Conservation (phyloP, 192 early-diverging fungal genomes). For the Phlyctochytrium planicorne region DNA sequence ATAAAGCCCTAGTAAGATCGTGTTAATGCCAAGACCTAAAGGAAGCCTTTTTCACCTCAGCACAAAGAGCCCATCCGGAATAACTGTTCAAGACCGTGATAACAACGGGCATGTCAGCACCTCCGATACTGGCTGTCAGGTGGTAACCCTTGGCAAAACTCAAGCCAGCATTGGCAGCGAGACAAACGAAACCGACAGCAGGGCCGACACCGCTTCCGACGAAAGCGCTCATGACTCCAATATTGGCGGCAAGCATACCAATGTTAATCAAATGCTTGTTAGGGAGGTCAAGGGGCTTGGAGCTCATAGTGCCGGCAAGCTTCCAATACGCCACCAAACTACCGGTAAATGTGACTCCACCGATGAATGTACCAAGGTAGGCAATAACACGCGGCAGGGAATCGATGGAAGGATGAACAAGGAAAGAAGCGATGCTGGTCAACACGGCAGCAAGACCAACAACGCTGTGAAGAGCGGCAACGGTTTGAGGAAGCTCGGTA, state of each 20-base stretch:
- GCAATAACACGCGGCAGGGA: conserved; percentile 23
- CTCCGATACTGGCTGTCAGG: conserved; percentile 38
- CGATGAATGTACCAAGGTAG: conserved; percentile 36
- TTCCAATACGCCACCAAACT: conserved; percentile 14
- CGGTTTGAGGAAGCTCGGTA: conserved; percentile 38
- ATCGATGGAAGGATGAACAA: conserved; percentile 21
- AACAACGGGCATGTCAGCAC: conserved; percentile 41
- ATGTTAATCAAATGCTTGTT: conserved; percentile 40
- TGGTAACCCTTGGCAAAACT: conserved; percentile 36
- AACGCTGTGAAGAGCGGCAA: conserved; percentile 31
- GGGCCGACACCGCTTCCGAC: conserved; percentile 2
- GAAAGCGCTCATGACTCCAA: conserved; percentile 23
- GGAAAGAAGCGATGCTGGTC: conserved; percentile 25
- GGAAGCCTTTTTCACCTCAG: conserved; percentile 18
- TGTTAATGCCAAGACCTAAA: conserved; percentile 11
- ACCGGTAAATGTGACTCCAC: conserved; percentile 32
- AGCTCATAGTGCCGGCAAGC: conserved; percentile 28
- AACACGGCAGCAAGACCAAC: conserved; percentile 38
- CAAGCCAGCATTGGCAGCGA: conserved; percentile 26
- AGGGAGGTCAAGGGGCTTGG: conserved; percentile 28
- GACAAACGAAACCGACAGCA: conserved; percentile 24
- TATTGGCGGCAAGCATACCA: conserved; percentile 18
- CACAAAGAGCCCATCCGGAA: conserved; percentile 42
- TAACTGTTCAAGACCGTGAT: conserved; percentile 41
- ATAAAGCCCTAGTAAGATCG: conserved; percentile 38